Base-by-base conservation (phyloP, 208 protist species). In the Naegleria lovaniensis region DNA sequence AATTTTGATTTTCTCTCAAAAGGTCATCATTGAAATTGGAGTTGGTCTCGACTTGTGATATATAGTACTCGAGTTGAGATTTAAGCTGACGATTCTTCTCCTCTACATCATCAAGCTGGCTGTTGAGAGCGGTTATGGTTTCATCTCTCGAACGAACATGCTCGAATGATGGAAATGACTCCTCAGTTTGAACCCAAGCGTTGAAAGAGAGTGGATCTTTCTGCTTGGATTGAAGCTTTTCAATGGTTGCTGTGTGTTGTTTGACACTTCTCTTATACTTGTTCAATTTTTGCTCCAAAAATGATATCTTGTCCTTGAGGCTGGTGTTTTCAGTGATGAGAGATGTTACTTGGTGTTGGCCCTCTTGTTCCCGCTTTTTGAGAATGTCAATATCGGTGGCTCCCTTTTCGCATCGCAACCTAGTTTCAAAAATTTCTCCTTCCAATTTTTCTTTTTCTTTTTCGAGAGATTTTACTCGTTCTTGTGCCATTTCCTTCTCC, bases 391-490 rank as follows among this genome's bases (percentile, higher is more conserved):
- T 11, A 79, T 79, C 67, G 6, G 6, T 33, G 9, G 19, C 5
- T 25, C 16, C 25, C 67, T 85, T 85, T 15, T 85, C 79, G 0
- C 15, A 13, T 33, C n/a, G 38, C 36, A 85, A 22, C 22, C 41
- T 85, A 9, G 41, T 22, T 6, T 85, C 79, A 43, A 85, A 43
- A 22, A 85, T 13, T 43, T 85, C 79, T 1, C 6, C 0, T 85
- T 85, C 79, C n/a, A 85, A 40, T 43, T 85, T 85, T 16, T 39
- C 79, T 36, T 85, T 85, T 85, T 85, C 79, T 19, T 33, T 85
- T 43, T 85, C 79, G 5, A 85, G 22, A 43, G 13, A 0, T 43
- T 43, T 85, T 43, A 85, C 36, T 43, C 38, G 13, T 25, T 85
- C 79, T 43, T 43, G 79, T n/a, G 36, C 36, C 13, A 36, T 36